Base-by-base conservation (phyloP, 1,139 yeast genomes). In the Candida mesenterica region DNA sequence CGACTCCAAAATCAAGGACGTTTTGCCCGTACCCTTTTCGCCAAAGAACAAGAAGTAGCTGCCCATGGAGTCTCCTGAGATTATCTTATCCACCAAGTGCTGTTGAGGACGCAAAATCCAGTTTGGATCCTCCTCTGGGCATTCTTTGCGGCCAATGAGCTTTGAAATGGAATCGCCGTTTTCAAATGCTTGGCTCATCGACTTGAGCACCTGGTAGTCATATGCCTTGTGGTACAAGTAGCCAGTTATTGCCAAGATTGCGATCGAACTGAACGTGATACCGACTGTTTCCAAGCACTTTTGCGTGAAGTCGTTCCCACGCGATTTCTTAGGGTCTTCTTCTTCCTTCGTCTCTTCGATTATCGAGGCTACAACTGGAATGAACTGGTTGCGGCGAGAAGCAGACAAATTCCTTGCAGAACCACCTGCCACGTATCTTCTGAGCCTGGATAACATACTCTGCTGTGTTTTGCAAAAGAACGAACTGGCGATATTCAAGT, bases 11-110 rank as follows among this genome's bases (percentile, higher is more conserved):
- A 84, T 65, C 59, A 85, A 68, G 1, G 92, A 81, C 0, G 90
- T 82, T 51, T 86, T 86, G 3, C 95, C 95, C 0, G 94, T 85
- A 1, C 95, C 95, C 53, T 86, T 85, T 55, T 86, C 95, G 16
- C 95, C 95, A 37, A 86, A 76, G 13, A 86, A 56, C 36, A 86
- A 61, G 52, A 78, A 83, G 55, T 86, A 86, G 18, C 92, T 59
- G 0, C 95, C 95, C 10, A 62, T 61, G 2, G 76, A 62, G 13
- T 72, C 60, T 1, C 95, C 95, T 6, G 73, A 56, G 10, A 86
- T 68, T 20, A 86, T 79, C 31, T 75, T 79, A 58, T 86, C 87
- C 20, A 86, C 58, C 15, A 80, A 54, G 20, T 65, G 53, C 49
- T 86, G 95, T 48, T 85, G 87, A 1, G 79, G 79, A 31, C 95